Conservation (phyloP, 1,284 basidiomycete genomes). For the Fomes fomentarius region DNA sequence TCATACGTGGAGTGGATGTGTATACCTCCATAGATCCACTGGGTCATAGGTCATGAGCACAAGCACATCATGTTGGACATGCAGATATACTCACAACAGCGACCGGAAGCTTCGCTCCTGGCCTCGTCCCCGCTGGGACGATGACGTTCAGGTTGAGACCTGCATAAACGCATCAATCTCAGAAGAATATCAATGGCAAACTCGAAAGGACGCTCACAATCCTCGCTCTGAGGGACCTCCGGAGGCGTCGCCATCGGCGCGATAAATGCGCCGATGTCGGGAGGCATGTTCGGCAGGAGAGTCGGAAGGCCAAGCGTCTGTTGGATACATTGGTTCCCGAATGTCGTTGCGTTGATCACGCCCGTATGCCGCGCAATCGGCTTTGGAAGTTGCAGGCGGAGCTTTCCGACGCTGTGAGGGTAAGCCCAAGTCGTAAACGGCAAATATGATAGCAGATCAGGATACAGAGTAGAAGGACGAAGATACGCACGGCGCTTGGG, state of each 20-base stretch:
- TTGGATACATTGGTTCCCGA: conserved; percentile 43
- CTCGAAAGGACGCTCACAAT: no score
- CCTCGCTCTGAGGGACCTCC: no score
- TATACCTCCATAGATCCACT: background rate
- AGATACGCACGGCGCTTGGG: conserved; percentile 40
- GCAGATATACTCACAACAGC: conserved; percentile 44
- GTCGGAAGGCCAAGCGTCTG: background rate
- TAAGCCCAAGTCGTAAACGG: background rate
- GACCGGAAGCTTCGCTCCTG: conserved; percentile 51
- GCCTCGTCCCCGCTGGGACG: conserved; percentile 28
- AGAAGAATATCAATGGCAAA: background rate
- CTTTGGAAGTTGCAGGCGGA: conserved; percentile 49
- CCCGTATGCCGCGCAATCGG: conserved; percentile 42
- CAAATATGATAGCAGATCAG: background rate
- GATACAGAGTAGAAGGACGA: background rate
- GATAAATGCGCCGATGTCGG: no score
- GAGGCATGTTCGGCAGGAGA: background rate
- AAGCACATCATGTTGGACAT: background rate
- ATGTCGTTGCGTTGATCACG: conserved; percentile 40
- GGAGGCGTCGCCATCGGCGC: no score
- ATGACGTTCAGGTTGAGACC: conserved; percentile 15
- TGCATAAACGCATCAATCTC: conserved; percentile 33
- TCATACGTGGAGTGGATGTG: no score
- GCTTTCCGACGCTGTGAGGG: conserved; percentile 17
- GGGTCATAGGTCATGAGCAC: background rate